Base-by-base conservation (phyloP, 768 basidiomycete genomes). In the Kwoniella sp. region DNA sequence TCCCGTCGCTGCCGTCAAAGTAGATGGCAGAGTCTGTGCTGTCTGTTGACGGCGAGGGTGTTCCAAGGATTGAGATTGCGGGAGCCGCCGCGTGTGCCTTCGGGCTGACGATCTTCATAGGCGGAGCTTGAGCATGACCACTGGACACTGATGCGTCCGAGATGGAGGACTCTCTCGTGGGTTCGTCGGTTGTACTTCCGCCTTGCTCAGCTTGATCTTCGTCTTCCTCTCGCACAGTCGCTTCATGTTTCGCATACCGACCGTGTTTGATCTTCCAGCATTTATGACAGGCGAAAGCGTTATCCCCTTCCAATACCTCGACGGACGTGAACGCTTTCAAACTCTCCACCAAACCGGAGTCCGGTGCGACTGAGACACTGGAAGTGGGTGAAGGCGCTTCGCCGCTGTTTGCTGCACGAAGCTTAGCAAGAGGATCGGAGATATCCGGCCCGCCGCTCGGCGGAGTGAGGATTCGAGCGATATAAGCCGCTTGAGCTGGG, bases 281-380 rank as follows among this genome's bases (percentile, higher is more conserved):
- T 57, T 89, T 85, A 69, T 89, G 85, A 78, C 94, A 98, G 0
- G 93, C 93, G 58, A 96, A 93, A 83, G 88, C 89, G 72, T 98
- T 96, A 72, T 96, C 94, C 0, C 92, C 92, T 71, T 96, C 91
- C 34, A 98, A 82, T 7, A 91, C 86, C 73, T 98, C 94, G n/a
- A 96, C 93, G 3, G 89, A 85, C 0, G 93, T 96, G 81, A 98
- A 98, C 82, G 90, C 84, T 68, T 87, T 84, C 65, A 95, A 81
- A 68, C 90, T 92, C 62, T 93, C 92, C 45, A 82, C 73, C 30
- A 83, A 62, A 45, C 82, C 82, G 9, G 76, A 81, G 20, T 76
- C 71, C 25, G 57, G 23, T 7, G 65, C 25, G 41, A 58, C 38
- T 22, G 69, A 20, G 11, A 51, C 37, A 17, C 11, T 23, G 13